These are phyloP conservation scores for Beta macrorhiza DNA, from an alignment of 179 eudicot species.

Conservation along the genomic window DNA sequence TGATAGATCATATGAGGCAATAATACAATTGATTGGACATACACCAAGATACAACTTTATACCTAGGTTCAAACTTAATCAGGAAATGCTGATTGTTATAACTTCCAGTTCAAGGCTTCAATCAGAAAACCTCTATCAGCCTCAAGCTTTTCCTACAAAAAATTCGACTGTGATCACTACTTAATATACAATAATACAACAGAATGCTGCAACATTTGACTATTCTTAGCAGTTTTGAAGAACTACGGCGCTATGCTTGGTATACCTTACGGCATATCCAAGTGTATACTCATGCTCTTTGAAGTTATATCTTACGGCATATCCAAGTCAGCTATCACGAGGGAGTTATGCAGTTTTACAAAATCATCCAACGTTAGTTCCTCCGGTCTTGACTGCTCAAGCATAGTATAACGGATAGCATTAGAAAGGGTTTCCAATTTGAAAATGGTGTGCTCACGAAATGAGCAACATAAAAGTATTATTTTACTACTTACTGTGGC, in stretches of 20 bases:
- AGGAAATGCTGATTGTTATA: background rate
- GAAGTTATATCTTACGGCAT: background rate
- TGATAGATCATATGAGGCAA: too few relatives aligned
- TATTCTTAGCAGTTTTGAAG: too few relatives aligned
- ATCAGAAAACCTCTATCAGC: background rate
- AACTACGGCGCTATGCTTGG: background rate
- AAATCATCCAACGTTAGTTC: conserved; percentile 80
- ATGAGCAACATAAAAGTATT: background rate
- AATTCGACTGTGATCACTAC: background rate
- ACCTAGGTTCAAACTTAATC: background rate
- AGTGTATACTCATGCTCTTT: background rate
- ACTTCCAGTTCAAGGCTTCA: background rate
- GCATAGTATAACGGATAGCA: background rate
- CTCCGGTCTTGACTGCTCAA: conserved; percentile 85
- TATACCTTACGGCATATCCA: background rate
- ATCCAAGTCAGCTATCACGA: conserved; percentile 30
- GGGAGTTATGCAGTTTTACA: conserved; percentile 65
- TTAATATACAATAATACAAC: conserved; percentile 16
- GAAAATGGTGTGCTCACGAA: background rate
- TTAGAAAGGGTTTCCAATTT: background rate
- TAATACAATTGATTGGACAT: conserved; percentile 1
- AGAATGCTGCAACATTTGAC: background rate
- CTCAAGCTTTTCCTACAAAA: too few relatives aligned
- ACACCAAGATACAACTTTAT: background rate
- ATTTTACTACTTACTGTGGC: conserved; percentile 50